Evolutionary conservation across 768 basidiomycete genomes (phyloP).

Genomic region (Rossbeevera mucosa): DNA sequence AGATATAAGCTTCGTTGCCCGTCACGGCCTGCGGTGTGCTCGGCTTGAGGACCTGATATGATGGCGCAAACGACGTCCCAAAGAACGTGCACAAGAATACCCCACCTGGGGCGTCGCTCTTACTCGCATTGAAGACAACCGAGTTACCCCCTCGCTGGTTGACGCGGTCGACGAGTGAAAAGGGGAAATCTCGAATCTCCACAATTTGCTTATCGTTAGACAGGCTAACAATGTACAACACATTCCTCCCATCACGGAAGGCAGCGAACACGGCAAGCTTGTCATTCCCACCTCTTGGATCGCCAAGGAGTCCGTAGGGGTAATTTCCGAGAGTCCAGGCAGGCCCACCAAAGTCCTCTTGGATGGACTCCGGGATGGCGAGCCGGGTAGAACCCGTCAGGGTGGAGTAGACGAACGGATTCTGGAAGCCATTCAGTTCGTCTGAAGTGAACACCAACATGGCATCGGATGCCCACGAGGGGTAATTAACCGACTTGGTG

Average conservation of each 20-base stretch:
- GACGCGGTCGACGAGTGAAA: conserved; percentile 26
- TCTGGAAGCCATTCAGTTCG: conserved; percentile 53
- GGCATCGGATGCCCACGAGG: conserved; percentile 54
- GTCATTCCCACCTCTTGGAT: conserved; percentile 16
- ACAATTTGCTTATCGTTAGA: conserved; percentile 20
- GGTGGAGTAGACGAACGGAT: conserved; percentile 56
- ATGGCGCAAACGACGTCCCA: conserved; percentile 19
- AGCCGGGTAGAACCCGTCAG: conserved; percentile 26
- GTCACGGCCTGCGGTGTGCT: conserved; percentile 17
- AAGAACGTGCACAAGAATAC: conserved; percentile 29
- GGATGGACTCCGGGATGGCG: conserved; percentile 36
- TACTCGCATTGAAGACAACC: conserved; percentile 34
- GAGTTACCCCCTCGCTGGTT: conserved; percentile 17
- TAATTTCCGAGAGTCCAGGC: conserved; percentile 51
- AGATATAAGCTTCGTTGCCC: conserved; percentile 33
- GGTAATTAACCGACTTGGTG: conserved; percentile 53
- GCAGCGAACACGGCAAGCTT: conserved; percentile 30
- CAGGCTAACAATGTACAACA: conserved; percentile 33
- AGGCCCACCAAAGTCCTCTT: conserved; percentile 54
- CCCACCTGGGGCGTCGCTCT: conserved; percentile 28
- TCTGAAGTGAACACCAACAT: conserved; percentile 63
- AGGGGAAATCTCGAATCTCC: conserved; percentile 32
- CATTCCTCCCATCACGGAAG: conserved; percentile 30
- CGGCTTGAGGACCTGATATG: conserved; percentile 21
- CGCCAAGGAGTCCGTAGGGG: conserved; percentile 44